Base-by-base conservation (phyloP, 352 stramenopile species). In the Pythium aquatile region DNA sequence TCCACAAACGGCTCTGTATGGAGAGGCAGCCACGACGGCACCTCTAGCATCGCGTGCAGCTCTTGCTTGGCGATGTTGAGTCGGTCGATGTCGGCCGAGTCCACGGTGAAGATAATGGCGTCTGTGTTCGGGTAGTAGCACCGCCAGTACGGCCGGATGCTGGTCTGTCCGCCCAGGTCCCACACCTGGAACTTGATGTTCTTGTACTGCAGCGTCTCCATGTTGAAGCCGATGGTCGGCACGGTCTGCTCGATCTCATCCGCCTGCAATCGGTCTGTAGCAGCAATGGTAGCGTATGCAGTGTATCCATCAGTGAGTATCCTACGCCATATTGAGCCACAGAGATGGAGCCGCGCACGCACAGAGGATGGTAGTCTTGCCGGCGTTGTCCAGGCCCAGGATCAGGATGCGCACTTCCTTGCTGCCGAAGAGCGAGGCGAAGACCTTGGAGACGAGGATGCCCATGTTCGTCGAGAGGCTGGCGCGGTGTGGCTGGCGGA, bases 361-460 rank as follows among this genome's bases (percentile, higher is more conserved):
- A 94, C 85, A 99, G 40, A 99, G 83, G 68, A 99, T 99, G 8
- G 98, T 99, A 7, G 98, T 99, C 80, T 99, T 99, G 48, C 98
- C 98, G 35, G 98, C 97, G 79, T 99, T 99, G 76, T 99, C 98
- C 5, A 99, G 88, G 5, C 98, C 98, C 5, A 99, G 78, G 76
- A 99, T 99, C 13, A 99, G 84, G 76, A 99, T 99, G 67, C 98
- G 90, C 39, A 99, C 95, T 78, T 99, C 98, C 76, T 99, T 99
- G 66, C 83, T 98, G 20, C 98, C 97, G 81, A 99, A 99, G 39
- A 99, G 87, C 65, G 82, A 92, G 61, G 97, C 92, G 71, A 99
- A 99, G 42, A 99, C 75, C 76, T 97, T 94, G 73, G 87, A 98
- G 69, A 99, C 93, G 65, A 99, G 79, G 62, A 99, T 98, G 49